Conservation (phyloP, 148 eudicot species). For the Limonium bicolor region DNA sequence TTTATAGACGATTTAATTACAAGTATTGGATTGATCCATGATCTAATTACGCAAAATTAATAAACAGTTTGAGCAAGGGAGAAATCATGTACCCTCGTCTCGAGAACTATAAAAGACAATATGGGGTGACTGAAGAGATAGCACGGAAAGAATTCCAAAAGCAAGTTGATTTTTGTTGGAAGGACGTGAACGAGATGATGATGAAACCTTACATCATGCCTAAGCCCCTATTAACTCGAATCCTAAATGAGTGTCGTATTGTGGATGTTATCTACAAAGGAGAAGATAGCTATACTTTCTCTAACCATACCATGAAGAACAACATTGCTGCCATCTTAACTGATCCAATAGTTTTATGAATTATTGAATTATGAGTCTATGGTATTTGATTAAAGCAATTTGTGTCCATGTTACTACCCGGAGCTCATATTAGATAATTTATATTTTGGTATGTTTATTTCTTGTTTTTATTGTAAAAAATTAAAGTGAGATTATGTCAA, state of each 20-base stretch:
- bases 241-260: neutral
- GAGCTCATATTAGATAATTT: too few species aligned
- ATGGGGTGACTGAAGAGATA: neutral
- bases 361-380: too few species aligned
- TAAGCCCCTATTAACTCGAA: neutral
- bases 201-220: neutral
- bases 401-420: too few species aligned
- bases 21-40: too few species aligned
- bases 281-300: neutral
- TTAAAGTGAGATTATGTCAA: too few species aligned
- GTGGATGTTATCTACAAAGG: constrained; percentile 3
- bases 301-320: constrained; percentile 2
- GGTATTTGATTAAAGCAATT: too few species aligned
- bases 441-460: too few species aligned
- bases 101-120: neutral
- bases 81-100: constrained; percentile 2
- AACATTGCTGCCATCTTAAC: neutral
- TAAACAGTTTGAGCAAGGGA: neutral
- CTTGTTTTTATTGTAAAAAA: too few species aligned
- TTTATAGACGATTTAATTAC: too few species aligned
- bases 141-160: neutral
- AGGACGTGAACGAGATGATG: constrained; percentile 1
- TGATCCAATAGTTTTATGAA: too few species aligned
- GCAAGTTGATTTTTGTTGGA: neutral
- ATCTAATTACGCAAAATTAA: too few species aligned